phyloP scores from a whole-genome alignment of 2,329 filamentous ascomycete genomes.

The Aspergillus niger region DNA sequence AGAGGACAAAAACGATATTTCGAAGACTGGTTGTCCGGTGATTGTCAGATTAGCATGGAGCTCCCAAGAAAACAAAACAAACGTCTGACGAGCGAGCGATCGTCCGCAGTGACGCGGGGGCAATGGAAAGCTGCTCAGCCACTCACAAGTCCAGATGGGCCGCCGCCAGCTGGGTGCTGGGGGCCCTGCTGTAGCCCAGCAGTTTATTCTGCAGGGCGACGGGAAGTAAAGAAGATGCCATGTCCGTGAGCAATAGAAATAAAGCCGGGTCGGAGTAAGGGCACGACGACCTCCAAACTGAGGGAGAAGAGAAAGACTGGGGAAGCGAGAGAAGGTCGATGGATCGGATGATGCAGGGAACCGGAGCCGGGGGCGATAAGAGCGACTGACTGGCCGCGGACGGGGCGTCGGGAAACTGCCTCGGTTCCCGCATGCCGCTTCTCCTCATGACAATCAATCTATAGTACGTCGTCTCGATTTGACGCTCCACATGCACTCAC shows the following conservation, averaged over 20 bases:
- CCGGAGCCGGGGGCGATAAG: constrained; percentile 6
- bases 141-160: constrained; percentile 49
- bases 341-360: constrained; percentile 19
- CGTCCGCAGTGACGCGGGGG: not conserved
- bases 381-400: not conserved
- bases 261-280: not conserved
- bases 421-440: constrained; percentile 11
- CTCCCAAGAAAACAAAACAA: not conserved
- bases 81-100: not conserved
- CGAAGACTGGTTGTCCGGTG: constrained; percentile 60
- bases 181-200: constrained; percentile 38
- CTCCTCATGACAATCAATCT: not conserved
- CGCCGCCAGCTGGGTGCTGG: constrained; percentile 36
- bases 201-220: constrained; percentile 49
- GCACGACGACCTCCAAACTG: constrained; percentile 13
- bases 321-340: constrained; percentile 16
- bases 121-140: constrained; percentile 9
- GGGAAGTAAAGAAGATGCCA: constrained; percentile 46
- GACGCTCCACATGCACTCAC: not conserved
- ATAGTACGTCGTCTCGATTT: not conserved
- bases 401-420: constrained; percentile 4
- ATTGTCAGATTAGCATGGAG: constrained; percentile 13
- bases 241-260: constrained; percentile 21
- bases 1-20: constrained; percentile 86
- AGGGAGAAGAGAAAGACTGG: constrained; percentile 11